These are phyloP conservation scores for Castanea crenata DNA, from an alignment of 306 rosid species.

Conservation along the genomic window DNA sequence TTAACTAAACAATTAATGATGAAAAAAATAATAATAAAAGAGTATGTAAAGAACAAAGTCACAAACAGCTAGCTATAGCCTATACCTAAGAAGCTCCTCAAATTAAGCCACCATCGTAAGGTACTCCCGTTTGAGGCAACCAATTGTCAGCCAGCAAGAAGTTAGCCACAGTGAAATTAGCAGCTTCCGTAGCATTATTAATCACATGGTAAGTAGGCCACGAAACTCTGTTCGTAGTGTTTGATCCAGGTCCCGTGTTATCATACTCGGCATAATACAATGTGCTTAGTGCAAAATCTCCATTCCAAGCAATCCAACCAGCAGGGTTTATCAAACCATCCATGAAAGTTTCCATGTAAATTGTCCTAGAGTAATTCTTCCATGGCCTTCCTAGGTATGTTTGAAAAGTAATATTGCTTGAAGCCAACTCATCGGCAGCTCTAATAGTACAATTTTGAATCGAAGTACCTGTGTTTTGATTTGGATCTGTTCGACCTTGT, in stretches of 20 bases:
- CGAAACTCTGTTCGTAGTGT: conserved; percentile 39
- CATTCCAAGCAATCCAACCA: conserved; percentile 72
- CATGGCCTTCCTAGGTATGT: conserved; percentile 81
- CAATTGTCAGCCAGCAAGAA: conserved; percentile 56
- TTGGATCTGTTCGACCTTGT: conserved; percentile 69
- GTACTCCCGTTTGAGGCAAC: conserved; percentile 66
- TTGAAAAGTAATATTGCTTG: conserved; percentile 6
- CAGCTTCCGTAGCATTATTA: conserved; percentile 45
- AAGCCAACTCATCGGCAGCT: conserved; percentile 49
- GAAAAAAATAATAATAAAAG: neutral
- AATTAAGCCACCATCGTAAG: conserved; percentile 43
- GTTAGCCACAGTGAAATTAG: conserved; percentile 53
- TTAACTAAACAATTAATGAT: neutral
- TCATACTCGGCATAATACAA: conserved; percentile 63
- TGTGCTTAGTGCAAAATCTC: conserved; percentile 54
- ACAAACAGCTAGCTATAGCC: neutral
- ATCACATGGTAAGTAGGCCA: conserved; percentile 69
- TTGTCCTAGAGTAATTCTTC: conserved; percentile 69
- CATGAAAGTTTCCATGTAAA: conserved; percentile 51
- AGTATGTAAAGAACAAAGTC: neutral
- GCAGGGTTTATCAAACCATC: conserved; percentile 41
- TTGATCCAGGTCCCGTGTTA: conserved; percentile 66
- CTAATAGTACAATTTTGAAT: conserved; percentile 51
- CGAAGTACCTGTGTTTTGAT: conserved; percentile 71
- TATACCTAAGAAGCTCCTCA: conserved; percentile 1